Conservation (phyloP, 305 asterid genomes). For the Fraxinus albicans region DNA sequence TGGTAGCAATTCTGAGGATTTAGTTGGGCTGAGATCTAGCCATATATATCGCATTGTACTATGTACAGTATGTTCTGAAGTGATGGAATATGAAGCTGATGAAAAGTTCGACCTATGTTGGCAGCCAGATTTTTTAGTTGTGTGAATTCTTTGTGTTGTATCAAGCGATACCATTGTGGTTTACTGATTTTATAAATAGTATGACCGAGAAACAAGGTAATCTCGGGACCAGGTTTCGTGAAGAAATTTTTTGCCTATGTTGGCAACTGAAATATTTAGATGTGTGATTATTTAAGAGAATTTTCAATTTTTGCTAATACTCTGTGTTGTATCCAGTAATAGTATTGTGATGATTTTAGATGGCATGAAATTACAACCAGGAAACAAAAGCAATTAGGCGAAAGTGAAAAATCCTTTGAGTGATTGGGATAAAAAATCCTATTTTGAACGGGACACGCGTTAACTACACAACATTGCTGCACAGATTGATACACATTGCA, state of each 20-base stretch:
- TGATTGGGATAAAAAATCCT: too few relatives aligned
- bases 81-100: not conserved
- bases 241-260: not conserved
- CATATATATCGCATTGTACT: not conserved
- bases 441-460: too few relatives aligned
- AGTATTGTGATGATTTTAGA: not conserved
- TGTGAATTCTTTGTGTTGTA: not conserved
- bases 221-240: not conserved
- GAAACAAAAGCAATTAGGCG: too few relatives aligned
- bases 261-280: not conserved
- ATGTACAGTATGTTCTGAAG: not conserved
- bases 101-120: not conserved
- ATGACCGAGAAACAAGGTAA: not conserved
- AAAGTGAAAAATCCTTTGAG: too few relatives aligned
- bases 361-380: too few relatives aligned
- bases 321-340: not conserved
- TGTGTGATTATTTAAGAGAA: not conserved
- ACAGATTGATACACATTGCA: too few relatives aligned
- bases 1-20: not conserved
- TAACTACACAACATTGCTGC: too few relatives aligned
- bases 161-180: not conserved
- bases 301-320: not conserved
- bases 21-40: not conserved
- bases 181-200: not conserved
- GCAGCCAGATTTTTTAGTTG: not conserved